Percentiles rank a stretch among this genome's conserved stretches.
Evolutionary conservation across 192 early-diverging fungal species (phyloP).

Genomic region (Lobosporangium transversale): DNA sequence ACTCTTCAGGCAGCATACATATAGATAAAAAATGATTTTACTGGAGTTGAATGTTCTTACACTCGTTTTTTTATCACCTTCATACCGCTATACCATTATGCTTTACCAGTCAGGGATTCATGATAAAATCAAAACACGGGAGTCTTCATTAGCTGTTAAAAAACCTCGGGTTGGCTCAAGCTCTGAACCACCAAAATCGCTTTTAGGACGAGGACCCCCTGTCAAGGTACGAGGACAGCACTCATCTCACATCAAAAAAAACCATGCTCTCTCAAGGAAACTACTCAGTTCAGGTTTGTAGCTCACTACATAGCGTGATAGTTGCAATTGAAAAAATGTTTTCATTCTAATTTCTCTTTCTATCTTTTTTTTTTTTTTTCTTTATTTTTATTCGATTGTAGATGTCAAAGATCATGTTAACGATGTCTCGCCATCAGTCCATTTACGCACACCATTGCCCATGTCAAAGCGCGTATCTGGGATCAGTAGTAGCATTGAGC

Average conservation of each 20-base stretch:
- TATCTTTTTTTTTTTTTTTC: background rate
- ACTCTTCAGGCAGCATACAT: background rate
- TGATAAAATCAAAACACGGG: too few species aligned
- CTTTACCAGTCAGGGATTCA: too few species aligned
- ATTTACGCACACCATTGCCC: background rate
- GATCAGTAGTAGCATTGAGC: background rate
- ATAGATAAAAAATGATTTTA: too few species aligned
- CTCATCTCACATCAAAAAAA: background rate
- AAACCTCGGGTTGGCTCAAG: too few species aligned
- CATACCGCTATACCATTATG: too few species aligned
- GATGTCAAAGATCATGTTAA: conserved; percentile 23
- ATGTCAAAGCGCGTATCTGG: background rate
- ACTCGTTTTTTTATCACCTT: too few species aligned
- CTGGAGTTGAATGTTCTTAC: too few species aligned
- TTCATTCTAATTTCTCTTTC: background rate
- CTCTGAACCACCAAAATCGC: conserved; percentile 24
- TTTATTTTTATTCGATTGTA: background rate
- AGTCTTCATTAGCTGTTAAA: too few species aligned
- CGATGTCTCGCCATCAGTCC: conserved; percentile 15
- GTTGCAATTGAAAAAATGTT: background rate
- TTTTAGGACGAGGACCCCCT: conserved; percentile 22
- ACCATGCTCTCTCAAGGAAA: conserved; percentile 1
- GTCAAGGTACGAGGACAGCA: background rate
- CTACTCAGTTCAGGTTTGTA: conserved; percentile 24
- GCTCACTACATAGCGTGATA: background rate